Conservation (phyloP, 176 grass and related monocot species). For the Melocanna baccifera region DNA sequence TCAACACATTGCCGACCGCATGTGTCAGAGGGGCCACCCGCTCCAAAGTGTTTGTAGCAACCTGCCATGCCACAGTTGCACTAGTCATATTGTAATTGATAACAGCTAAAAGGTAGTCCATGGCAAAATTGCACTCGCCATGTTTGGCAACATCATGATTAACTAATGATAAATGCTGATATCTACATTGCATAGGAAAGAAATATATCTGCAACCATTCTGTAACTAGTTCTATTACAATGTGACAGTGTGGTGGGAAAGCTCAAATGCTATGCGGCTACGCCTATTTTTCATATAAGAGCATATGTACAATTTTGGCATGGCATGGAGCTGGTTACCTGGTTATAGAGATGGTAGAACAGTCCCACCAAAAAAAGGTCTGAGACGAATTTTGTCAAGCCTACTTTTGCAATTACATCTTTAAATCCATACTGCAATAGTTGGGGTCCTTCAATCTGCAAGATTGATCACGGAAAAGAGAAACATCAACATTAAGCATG, state of each 20-base stretch:
- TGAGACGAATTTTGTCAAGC: conserved; percentile 64
- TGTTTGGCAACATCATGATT: background rate
- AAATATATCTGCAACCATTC: background rate
- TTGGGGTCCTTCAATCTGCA: conserved; percentile 86
- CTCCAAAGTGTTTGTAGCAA: conserved; percentile 97
- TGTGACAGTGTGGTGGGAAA: background rate
- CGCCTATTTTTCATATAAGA: background rate
- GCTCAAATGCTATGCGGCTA: conserved; percentile 6
- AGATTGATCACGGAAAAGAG: conserved; percentile 7
- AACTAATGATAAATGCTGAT: conserved; percentile 27
- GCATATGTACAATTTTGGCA: background rate
- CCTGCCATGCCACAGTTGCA: conserved; percentile 41
- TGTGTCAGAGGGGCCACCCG: conserved; percentile 94
- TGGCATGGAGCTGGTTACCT: conserved; percentile 50
- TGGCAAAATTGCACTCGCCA: background rate
- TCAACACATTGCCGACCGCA: conserved; percentile 97
- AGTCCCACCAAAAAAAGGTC: conserved; percentile 93
- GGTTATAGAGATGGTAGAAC: conserved; percentile 99
- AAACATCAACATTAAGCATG: conserved; percentile 1
- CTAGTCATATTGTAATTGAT: conserved; percentile 20
- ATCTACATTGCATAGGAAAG: background rate
- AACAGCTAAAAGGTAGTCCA: background rate
- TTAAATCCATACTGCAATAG: conserved; percentile 77
- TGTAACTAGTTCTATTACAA: background rate
- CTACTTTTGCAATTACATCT: conserved; percentile 87